Conservation (phyloP, 495 filamentous ascomycete genomes). For the Hypoxylon fragiforme region DNA sequence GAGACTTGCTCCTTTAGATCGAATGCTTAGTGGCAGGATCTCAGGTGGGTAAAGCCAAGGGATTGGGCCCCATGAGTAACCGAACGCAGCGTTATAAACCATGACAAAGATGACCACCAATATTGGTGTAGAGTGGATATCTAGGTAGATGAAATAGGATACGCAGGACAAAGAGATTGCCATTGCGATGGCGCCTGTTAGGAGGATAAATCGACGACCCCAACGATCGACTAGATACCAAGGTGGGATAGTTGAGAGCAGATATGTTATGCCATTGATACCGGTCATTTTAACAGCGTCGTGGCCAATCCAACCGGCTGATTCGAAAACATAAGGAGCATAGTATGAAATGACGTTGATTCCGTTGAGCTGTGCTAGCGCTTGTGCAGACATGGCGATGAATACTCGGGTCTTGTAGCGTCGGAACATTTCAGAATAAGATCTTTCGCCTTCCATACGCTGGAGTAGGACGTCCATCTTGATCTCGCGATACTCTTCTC, state of each 20-base stretch:
- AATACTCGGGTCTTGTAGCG: constrained; percentile 90
- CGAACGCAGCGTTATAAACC: constrained; percentile 97
- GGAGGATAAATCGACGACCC: constrained; percentile 86
- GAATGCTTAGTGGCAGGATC: constrained; percentile 94
- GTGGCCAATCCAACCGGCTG: constrained; percentile 89
- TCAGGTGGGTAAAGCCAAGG: constrained; percentile 98
- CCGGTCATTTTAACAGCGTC: constrained; percentile 96
- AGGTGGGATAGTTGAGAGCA: constrained; percentile 87
- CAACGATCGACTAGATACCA: constrained; percentile 97
- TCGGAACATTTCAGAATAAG: constrained; percentile 92
- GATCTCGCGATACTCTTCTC: constrained; percentile 95
- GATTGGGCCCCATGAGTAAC: constrained; percentile 98
- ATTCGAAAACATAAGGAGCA: constrained; percentile 93
- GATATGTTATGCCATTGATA: constrained; percentile 90
- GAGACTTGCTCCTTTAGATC: constrained; percentile 94
- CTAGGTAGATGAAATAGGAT: constrained; percentile 93
- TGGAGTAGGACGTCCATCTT: constrained; percentile 95
- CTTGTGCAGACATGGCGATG: constrained; percentile 98
- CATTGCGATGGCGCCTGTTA: constrained; percentile 92
- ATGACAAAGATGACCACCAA: constrained; percentile 94
- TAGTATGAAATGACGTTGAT: constrained; percentile 99
- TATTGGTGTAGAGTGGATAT: constrained; percentile 72
- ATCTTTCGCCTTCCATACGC: constrained; percentile 90
- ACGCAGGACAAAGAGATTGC: constrained; percentile 85
- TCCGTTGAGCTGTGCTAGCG: constrained; percentile 92